These are phyloP conservation scores for Neocucurbitaria cava DNA, from an alignment of 2,329 filamentous ascomycete species.

Conservation along the genomic window DNA sequence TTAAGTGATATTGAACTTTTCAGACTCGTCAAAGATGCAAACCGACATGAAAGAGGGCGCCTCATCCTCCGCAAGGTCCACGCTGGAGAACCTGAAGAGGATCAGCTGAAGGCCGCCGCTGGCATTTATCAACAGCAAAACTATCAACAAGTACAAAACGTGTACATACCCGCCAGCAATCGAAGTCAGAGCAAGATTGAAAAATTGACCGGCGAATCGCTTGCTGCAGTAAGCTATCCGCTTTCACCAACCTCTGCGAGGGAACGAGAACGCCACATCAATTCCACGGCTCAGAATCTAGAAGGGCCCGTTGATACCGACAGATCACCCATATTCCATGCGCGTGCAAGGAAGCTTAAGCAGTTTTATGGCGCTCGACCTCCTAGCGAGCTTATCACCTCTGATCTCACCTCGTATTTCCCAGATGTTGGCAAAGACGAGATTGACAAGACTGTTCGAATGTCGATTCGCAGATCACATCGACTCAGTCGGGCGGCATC, in stretches of 20 bases:
- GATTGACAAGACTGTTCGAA: conserved; percentile 92
- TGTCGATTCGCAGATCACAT: conserved; percentile 89
- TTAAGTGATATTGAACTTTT: conserved; percentile 87
- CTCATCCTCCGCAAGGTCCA: conserved; percentile 93
- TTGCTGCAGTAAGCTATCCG: conserved; percentile 84
- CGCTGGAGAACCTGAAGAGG: conserved; percentile 83
- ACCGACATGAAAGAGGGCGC: conserved; percentile 84
- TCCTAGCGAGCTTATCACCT: conserved; percentile 96
- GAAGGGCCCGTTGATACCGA: conserved; percentile 46
- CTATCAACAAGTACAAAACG: conserved; percentile 72
- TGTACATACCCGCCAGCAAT: conserved; percentile 68
- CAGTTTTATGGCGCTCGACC: conserved; percentile 92
- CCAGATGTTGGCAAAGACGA: conserved; percentile 92
- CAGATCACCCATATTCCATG: conserved; percentile 47
- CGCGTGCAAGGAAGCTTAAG: conserved; percentile 64
- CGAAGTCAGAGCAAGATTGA: conserved; percentile 87
- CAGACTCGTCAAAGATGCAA: conserved; percentile 86
- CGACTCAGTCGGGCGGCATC: conserved; percentile 92
- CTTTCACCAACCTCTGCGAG: conserved; percentile 76
- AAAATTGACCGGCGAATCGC: conserved; percentile 85
- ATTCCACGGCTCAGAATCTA: conserved; percentile 57
- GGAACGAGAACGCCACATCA: conserved; percentile 72
- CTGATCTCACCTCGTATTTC: conserved; percentile 96
- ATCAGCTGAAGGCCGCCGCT: conserved; percentile 86
- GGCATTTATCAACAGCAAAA: conserved; percentile 86